Conservation (phyloP, 2,329 filamentous ascomycete species). For the Scedosporium apiospermum region DNA sequence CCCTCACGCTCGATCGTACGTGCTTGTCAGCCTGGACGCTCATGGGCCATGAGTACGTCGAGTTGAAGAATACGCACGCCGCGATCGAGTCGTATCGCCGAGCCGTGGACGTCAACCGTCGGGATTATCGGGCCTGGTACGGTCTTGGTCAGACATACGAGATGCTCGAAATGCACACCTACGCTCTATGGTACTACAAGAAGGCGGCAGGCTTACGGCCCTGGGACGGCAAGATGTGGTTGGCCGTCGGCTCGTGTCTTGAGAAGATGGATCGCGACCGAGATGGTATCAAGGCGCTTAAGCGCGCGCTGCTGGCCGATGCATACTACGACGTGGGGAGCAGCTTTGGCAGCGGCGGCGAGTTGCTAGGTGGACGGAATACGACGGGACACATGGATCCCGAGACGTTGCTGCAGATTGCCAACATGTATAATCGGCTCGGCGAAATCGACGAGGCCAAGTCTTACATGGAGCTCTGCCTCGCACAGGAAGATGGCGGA, state of each 20-base stretch:
- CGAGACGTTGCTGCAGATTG: slow-evolving; percentile 84
- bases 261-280: slow-evolving; percentile 77
- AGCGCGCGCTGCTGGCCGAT: slow-evolving; percentile 81
- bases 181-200: slow-evolving; percentile 96
- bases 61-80: slow-evolving; percentile 96
- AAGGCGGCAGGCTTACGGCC: slow-evolving; percentile 87
- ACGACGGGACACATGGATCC: slow-evolving; percentile 64
- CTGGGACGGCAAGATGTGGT: slow-evolving; percentile 98
- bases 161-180: slow-evolving; percentile 95
- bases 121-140: slow-evolving; percentile 97
- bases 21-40: slow-evolving; percentile 96
- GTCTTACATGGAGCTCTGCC: slow-evolving; percentile 90
- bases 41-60: slow-evolving; percentile 98
- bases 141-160: slow-evolving; percentile 95
- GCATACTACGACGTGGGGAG: slow-evolving; percentile 68
- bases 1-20: slow-evolving; percentile 77
- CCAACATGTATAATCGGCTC: slow-evolving; percentile 75
- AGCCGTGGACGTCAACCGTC: slow-evolving; percentile 89
- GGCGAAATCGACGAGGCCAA: slow-evolving; percentile 71
- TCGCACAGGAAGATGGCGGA: slow-evolving; percentile 81
- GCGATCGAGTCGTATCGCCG: slow-evolving; percentile 95
- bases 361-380: slow-evolving; percentile 37
- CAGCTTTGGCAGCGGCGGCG: slow-evolving; percentile 38
- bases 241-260: slow-evolving; percentile 85
- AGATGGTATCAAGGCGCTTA: slow-evolving; percentile 93